Conservation (phyloP, 2,329 filamentous ascomycete genomes). For the Diaporthe longicolla region DNA sequence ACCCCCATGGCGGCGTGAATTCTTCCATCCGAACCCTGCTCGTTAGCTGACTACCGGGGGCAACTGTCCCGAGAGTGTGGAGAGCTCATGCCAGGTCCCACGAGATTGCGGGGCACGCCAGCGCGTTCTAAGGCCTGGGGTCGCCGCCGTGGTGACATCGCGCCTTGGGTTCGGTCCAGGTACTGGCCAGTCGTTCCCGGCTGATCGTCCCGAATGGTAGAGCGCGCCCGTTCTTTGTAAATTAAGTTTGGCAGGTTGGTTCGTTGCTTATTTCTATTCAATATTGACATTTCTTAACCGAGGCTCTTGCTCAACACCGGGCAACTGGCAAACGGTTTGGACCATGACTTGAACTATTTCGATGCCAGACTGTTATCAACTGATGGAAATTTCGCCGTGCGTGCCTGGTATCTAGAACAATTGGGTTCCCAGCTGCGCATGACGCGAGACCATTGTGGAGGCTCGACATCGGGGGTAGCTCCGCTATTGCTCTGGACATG, state of each 20-base stretch:
- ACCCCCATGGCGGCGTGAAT: constrained; percentile 28
- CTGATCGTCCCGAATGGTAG: constrained; percentile 15
- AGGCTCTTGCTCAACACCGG: background rate
- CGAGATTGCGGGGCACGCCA: constrained; percentile 26
- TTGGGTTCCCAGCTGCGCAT: background rate
- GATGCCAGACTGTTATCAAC: too few species aligned
- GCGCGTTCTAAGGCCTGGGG: background rate
- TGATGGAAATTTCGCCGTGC: too few species aligned
- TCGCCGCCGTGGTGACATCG: constrained; percentile 12
- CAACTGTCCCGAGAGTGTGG: constrained; percentile 36
- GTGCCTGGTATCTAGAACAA: background rate
- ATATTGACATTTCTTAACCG: background rate
- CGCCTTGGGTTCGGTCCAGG: background rate
- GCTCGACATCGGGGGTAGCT: background rate
- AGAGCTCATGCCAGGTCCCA: constrained; percentile 27
- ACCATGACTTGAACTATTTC: too few species aligned
- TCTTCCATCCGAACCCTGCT: constrained; percentile 37
- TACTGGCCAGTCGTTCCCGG: background rate
- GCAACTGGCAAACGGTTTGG: background rate
- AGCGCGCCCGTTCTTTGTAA: background rate
- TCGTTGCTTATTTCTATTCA: too few species aligned
- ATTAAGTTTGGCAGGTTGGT: background rate
- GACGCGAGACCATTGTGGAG: background rate
- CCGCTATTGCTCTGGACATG: background rate
- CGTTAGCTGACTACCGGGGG: constrained; percentile 23